phyloP scores from a whole-genome alignment of 129 eudicot genomes.

The Heracleum sosnowskyi region DNA sequence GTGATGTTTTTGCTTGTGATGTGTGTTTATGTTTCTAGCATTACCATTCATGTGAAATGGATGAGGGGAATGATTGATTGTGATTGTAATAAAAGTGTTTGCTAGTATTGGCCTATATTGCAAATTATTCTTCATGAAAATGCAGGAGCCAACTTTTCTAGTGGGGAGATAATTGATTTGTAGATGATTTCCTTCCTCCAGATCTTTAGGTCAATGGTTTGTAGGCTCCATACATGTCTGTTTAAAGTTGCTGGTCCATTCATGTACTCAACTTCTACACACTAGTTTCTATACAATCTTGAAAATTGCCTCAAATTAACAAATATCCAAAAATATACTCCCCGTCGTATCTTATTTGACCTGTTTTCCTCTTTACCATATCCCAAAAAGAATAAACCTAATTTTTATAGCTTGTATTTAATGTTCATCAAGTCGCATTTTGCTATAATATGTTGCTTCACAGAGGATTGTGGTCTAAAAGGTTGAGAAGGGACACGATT shows the following conservation, averaged over 20 bases:
- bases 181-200: not conserved
- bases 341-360: too few relatives aligned
- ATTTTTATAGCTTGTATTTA: too few relatives aligned
- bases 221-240: not conserved
- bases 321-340: too few relatives aligned
- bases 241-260: not conserved
- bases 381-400: too few relatives aligned
- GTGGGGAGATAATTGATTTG: not conserved
- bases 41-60: not conserved
- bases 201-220: not conserved
- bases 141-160: not conserved
- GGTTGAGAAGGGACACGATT: too few relatives aligned
- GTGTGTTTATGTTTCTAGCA: not conserved
- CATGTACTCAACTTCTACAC: not conserved
- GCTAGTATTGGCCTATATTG: not conserved
- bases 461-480: too few relatives aligned
- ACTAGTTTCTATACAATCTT: too few relatives aligned
- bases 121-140: not conserved
- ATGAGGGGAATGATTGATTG: not conserved
- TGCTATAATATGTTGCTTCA: too few relatives aligned
- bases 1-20: not conserved
- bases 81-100: not conserved
- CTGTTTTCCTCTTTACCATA: too few relatives aligned
- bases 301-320: too few relatives aligned
- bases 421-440: too few relatives aligned